Base-by-base conservation (phyloP, 495 filamentous ascomycete species). In the Hypoxylon fragiforme region DNA sequence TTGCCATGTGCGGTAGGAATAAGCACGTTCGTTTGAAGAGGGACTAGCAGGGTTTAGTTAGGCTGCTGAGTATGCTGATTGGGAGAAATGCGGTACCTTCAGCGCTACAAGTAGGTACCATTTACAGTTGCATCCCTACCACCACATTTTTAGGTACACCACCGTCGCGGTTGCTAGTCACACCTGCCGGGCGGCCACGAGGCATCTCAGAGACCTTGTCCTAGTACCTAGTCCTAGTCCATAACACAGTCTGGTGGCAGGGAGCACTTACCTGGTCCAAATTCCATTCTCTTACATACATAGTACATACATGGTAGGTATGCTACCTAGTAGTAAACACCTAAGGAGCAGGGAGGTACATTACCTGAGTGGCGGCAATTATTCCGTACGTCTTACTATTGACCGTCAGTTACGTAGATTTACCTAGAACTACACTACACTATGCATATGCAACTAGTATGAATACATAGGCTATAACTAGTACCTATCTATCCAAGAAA, bases 101-200 rank as follows among this genome's bases (percentile, higher is more conserved):
- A 28, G 4, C 9, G 9, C 24, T 28, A 42, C 15, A 41, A 18
- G 16, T 48, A 59, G 49, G 50, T 54, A 54, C 34, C 50, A 51
- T 4, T 37, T 45, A 24, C 40, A 50, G 45, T 38, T 60, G 57
- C 57, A 60, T 50, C 50, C 20, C 31, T 45, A 61, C 24, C 40
- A 54, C 36, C 49, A 50, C 57, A 47, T 47, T 50, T 34, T 38
- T 26, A 35, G 21, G 20, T 48, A 48, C 24, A 54, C 47, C 40
- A 45, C 46, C 46, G 44, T 44, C 40, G 39, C 46, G 41, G 44
- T 55, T 49, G 30, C 38, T 53, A 62, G 58, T 62, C 53, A 62
- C 58, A 62, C 58, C 58, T 62, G 52, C 58, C 52, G 58, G 52
- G 58, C 58, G 58, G 52, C 58, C 58, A 62, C 58, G 58, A 62